These are phyloP conservation scores for Huntiella abstrusa DNA, from an alignment of 2,329 filamentous ascomycete genomes.

Conservation along the genomic window DNA sequence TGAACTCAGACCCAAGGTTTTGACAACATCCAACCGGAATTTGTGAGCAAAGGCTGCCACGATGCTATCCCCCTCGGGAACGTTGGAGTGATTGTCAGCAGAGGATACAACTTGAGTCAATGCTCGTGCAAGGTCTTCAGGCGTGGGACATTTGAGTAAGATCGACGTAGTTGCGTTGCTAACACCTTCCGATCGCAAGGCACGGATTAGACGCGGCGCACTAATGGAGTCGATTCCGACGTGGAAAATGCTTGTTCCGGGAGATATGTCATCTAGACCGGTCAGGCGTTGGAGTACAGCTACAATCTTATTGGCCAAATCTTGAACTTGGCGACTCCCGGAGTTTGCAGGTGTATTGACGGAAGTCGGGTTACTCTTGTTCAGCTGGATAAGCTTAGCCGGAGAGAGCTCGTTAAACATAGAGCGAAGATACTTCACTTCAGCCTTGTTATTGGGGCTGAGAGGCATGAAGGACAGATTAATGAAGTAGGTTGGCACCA, in stretches of 20 bases:
- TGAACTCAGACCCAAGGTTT: slow-evolving; percentile 29
- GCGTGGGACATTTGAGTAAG: slow-evolving; percentile 43
- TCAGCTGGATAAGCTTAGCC: slow-evolving; percentile 29
- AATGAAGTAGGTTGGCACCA: slow-evolving; percentile 76
- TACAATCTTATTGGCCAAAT: too few relatives aligned
- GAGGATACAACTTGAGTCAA: neutral
- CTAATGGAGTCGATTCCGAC: slow-evolving; percentile 79
- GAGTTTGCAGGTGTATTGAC: too few relatives aligned
- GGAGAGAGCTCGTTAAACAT: slow-evolving; percentile 45
- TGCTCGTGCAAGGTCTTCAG: slow-evolving; percentile 26
- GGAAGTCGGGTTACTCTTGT: slow-evolving; percentile 8
- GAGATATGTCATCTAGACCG: slow-evolving; percentile 7
- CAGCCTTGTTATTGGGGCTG: slow-evolving; percentile 78
- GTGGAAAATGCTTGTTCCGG: slow-evolving; percentile 57
- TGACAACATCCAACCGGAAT: slow-evolving; percentile 33
- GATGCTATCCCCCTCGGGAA: neutral
- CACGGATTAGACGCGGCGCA: slow-evolving; percentile 47
- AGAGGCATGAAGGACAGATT: slow-evolving; percentile 54
- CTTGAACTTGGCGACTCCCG: too few relatives aligned
- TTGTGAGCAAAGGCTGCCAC: slow-evolving; percentile 41
- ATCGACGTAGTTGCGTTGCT: slow-evolving; percentile 39
- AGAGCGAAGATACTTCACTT: slow-evolving; percentile 47
- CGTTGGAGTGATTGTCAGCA: too few relatives aligned
- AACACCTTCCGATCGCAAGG: slow-evolving; percentile 46
- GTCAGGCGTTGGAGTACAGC: too few relatives aligned